Conservation (phyloP, 331 rosid species). For the Telfairia occidentalis region DNA sequence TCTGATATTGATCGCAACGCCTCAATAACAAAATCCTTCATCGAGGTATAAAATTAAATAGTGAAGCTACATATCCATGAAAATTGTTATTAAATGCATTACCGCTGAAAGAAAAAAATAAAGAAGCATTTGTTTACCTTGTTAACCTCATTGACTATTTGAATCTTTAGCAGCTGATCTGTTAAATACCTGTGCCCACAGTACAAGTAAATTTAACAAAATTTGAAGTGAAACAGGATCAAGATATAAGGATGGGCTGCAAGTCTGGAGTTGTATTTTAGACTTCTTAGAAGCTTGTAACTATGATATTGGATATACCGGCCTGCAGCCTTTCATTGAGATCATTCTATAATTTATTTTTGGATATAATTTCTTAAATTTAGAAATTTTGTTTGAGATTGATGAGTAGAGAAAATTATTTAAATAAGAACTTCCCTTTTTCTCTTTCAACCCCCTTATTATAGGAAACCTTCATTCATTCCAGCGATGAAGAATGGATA, state of each 20-base stretch:
- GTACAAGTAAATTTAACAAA: conserved; percentile 11
- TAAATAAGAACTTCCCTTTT: too few relatives aligned
- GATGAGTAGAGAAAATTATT: too few relatives aligned
- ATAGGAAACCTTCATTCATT: too few relatives aligned
- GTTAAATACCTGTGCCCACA: conserved; percentile 46
- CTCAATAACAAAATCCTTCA: conserved; percentile 75
- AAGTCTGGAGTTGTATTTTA: background rate
- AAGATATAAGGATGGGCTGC: background rate
- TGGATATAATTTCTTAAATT: background rate
- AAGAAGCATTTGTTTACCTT: conserved; percentile 38
- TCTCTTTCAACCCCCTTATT: too few relatives aligned
- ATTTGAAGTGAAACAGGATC: background rate
- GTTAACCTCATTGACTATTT: conserved; percentile 61
- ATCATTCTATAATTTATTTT: background rate
- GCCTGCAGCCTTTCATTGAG: background rate
- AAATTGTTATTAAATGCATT: conserved; percentile 1
- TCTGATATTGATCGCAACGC: conserved; percentile 81
- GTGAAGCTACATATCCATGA: conserved; percentile 3
- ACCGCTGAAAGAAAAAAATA: background rate
- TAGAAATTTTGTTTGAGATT: too few relatives aligned
- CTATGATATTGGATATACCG: background rate
- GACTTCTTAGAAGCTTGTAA: conserved; percentile 2
- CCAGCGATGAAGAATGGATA: too few relatives aligned
- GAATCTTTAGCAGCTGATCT: conserved; percentile 57
- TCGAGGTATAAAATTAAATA: conserved; percentile 14